These are phyloP conservation scores for Monilinia aucupariae DNA, from an alignment of 2,329 filamentous ascomycete species.

Conservation along the genomic window DNA sequence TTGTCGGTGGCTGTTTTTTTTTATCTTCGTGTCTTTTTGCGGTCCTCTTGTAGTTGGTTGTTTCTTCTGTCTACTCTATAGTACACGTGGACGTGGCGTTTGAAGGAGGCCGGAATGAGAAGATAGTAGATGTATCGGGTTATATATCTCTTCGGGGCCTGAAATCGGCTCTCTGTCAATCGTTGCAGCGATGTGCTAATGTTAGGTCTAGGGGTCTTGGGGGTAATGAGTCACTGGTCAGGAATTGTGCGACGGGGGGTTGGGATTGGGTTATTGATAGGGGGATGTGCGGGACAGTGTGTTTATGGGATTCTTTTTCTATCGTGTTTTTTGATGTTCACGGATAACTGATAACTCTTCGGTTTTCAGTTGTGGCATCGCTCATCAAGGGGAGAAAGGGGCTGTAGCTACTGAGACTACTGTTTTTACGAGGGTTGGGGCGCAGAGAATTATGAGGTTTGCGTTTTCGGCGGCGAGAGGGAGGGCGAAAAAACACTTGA, in stretches of 20 bases:
- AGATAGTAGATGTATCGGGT: conserved; percentile 51
- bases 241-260: conserved; percentile 41
- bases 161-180: conserved; percentile 57
- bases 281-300: conserved; percentile 42
- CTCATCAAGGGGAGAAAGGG: conserved; percentile 52
- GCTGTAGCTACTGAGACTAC: conserved; percentile 56
- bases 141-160: conserved; percentile 62
- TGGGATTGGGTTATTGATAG: conserved; percentile 62
- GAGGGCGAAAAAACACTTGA: conserved; percentile 53
- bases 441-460: conserved; percentile 57
- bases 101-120: background rate
- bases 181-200: conserved; percentile 61
- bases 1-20: no score
- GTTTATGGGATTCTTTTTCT: background rate
- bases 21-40: background rate
- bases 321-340: background rate
- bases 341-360: background rate
- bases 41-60: background rate
- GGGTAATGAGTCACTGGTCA: conserved; percentile 52
- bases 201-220: conserved; percentile 56
- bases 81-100: background rate
- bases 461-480: conserved; percentile 51
- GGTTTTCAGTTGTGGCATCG: conserved; percentile 44
- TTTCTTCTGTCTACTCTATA: background rate
- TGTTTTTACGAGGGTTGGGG: conserved; percentile 56